Conservation (phyloP, 1,139 yeast species). For the Pichia sp. region DNA sequence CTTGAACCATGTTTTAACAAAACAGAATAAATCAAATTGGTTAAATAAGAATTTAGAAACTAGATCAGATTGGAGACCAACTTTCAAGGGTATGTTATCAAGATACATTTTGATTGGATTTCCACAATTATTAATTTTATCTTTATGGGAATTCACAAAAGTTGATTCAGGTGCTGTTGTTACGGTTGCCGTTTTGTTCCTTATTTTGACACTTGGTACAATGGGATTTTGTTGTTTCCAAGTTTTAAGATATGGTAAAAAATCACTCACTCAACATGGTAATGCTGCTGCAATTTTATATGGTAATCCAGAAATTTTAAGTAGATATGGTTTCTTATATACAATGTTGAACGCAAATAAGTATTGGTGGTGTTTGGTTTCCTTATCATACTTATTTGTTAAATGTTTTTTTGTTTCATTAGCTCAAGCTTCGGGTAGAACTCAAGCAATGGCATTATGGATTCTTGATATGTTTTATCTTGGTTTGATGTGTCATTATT, state of each 20-base stretch:
- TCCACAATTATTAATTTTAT: slow-evolving; percentile 60
- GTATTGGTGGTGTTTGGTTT: slow-evolving; percentile 68
- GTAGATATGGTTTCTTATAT: slow-evolving; percentile 71
- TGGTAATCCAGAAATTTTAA: slow-evolving; percentile 58
- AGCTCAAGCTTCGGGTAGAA: slow-evolving; percentile 63
- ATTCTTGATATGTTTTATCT: slow-evolving; percentile 60
- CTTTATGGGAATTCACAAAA: slow-evolving; percentile 69
- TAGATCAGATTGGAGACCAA: slow-evolving; percentile 45
- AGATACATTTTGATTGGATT: slow-evolving; percentile 72
- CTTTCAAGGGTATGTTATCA: slow-evolving; percentile 61
- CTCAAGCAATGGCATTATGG: slow-evolving; percentile 61
- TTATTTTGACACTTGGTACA: slow-evolving; percentile 48
- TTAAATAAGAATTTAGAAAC: slow-evolving; percentile 43
- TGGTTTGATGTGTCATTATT: slow-evolving; percentile 45
- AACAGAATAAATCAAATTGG: slow-evolving; percentile 38
- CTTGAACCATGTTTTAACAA: slow-evolving; percentile 33
- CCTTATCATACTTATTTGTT: slow-evolving; percentile 47
- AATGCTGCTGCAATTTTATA: slow-evolving; percentile 76
- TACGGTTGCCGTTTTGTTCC: slow-evolving; percentile 59
- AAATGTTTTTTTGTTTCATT: slow-evolving; percentile 62
- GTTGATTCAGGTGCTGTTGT: slow-evolving; percentile 71
- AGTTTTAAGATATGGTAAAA: slow-evolving; percentile 49
- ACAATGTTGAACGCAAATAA: slow-evolving; percentile 74
- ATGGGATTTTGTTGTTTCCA: slow-evolving; percentile 57
- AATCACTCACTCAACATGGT: slow-evolving; percentile 46